Evolutionary conservation across 2,329 filamentous ascomycete genomes (phyloP), one percentile per base, ranked within the genome.

Genomic region (Beauveria brongniartii): DNA sequence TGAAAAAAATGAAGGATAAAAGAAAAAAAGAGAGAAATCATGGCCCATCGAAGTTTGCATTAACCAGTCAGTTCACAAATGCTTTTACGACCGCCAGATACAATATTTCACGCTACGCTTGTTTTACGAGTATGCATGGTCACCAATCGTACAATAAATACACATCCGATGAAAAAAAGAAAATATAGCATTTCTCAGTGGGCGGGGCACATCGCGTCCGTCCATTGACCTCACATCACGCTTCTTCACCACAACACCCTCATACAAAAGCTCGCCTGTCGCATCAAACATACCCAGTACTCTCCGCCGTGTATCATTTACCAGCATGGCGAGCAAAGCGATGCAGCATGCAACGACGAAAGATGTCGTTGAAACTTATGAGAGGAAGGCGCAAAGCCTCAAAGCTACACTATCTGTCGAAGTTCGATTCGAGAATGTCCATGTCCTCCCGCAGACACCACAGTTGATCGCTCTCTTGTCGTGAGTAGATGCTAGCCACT

Each of bases 391-490:
- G 66, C 85, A 93, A 73, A 95, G 93, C 72, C 92, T 91, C 46
- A 89, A 83, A 62, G 92, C 92, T 14, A 97, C 92, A 3, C 89
- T 97, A 47, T 99, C 94, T 14, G 92, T 87, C 61, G 82, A 85
- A 63, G 86, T 97, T 44, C 77, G 85, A 50, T 88, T 91, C 69
- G 87, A 92, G 64, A 97, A 96, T 79, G 91, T 99, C 66, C 88
- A 92, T 72, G 89, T 95, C 65, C 81, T 99, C 51, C 84, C 90
- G 34, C 94, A 97, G 77, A 97, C 94, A 12, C 92, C 94, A 54
- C 94, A 99, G 80, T 84, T 99, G 66, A 99, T 99, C 77, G 92
- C 94, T 66, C 84, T 99, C 66, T 83, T 99, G 76, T 97, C 94
- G 94, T 97, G 86, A 81, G 92, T 85, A 28, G 20, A 56, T 20